Base-by-base conservation (phyloP, 768 basidiomycete species). In the Trametes coccinea region DNA sequence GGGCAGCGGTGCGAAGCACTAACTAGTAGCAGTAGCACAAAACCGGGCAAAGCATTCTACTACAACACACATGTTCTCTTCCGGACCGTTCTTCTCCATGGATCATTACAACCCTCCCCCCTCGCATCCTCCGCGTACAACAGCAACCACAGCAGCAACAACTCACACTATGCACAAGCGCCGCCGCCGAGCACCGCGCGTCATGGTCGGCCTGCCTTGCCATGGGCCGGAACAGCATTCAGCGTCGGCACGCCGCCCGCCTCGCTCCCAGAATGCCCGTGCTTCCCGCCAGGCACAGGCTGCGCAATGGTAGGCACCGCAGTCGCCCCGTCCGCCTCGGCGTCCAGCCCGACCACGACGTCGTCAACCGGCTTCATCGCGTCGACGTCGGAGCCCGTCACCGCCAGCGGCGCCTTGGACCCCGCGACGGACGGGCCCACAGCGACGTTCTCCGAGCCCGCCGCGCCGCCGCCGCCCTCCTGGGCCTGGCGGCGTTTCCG, bases 281-380 rank as follows among this genome's bases (percentile, higher is more conserved):
- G 56, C 22, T 61, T 44, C 45, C 56, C 59, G 22, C 66, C 59
- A 8, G 69, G 67, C 17, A 67, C 65, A 0, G 69, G 69, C 48
- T 63, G 62, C 30, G 67, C 50, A 29, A 70, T 58, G 60, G 67
- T 69, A 39, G 68, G 69, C n/a, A 69, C 68, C 9, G 62, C 61
- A 10, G 56, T 31, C 16, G 47, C 66, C 47, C 31, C 52, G 49
- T 62, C 63, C 34, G 56, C 56, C 22, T 62, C 60, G 37, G 44
- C 56, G 31, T 45, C 54, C 47, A 49, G 40, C 41, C 53, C 62
- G 31, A 46, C 40, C 27, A 71, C 72, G n/a, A 71, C 71, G 44
- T 84, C 85, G 16, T 86, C 90, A 3, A 92, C 88, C 13, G 90
- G 90, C 68, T 92, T 92, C 86, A 92, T 88, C 53, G 84, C 84